phyloP scores from a whole-genome alignment of 805 yeast genomes.

The Monosporozyma aquatica region DNA sequence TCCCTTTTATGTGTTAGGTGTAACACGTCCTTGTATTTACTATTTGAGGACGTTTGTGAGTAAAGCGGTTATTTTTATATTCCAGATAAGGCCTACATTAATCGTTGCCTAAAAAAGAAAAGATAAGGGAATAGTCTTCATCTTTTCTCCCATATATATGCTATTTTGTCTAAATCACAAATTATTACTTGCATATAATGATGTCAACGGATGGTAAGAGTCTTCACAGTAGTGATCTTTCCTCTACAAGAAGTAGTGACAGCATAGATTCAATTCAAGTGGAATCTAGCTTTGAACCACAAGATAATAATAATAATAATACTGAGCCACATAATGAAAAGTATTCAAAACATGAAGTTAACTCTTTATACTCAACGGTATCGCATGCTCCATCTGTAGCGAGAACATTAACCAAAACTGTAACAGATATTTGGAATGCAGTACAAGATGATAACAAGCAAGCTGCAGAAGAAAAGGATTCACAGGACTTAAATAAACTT shows the following conservation, averaged over 20 bases:
- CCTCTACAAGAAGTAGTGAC: not conserved
- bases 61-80: no score
- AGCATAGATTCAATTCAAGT: not conserved
- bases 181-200: no score
- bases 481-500: constrained; percentile 12
- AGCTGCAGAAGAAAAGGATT: constrained; percentile 7
- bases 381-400: constrained; percentile 6
- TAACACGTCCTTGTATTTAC: no score
- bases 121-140: no score
- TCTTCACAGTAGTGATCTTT: not conserved
- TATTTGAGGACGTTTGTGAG: no score
- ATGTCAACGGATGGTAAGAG: no score
- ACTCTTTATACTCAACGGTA: not conserved
- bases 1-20: no score
- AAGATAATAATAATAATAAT: not conserved
- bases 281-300: not conserved
- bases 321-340: no score
- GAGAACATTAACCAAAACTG: constrained; percentile 10
- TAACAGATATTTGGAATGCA: constrained; percentile 15
- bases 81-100: no score
- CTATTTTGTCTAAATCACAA: no score
- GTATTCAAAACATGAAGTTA: not conserved
- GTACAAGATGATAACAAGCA: constrained; percentile 22
- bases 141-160: no score
- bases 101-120: no score